These are phyloP conservation scores for Penicillium waksmanii DNA, from an alignment of 495 filamentous ascomycete genomes.

Conservation along the genomic window DNA sequence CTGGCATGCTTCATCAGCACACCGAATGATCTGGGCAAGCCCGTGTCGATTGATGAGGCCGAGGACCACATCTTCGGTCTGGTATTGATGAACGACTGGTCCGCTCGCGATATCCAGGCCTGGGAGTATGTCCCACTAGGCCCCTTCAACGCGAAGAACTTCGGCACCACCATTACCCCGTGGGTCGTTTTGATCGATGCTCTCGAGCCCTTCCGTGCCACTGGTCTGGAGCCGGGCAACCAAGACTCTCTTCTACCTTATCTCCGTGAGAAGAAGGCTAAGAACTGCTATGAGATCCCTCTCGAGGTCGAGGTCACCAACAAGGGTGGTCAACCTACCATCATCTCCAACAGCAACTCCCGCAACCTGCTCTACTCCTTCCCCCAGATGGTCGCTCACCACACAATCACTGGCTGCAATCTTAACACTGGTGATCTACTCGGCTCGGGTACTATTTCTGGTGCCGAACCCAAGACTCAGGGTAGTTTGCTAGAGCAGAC, in stretches of 20 bases:
- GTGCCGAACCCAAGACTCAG: slow-evolving; percentile 58
- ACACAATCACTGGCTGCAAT: slow-evolving; percentile 83
- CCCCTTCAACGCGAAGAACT: slow-evolving; percentile 92
- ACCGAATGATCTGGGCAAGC: slow-evolving; percentile 66
- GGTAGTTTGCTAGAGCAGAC: slow-evolving; percentile 86
- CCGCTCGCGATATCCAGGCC: slow-evolving; percentile 83
- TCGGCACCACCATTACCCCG: slow-evolving; percentile 83
- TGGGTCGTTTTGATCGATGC: slow-evolving; percentile 91
- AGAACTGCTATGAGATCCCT: slow-evolving; percentile 73
- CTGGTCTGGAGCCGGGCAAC: slow-evolving; percentile 62
- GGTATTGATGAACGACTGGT: slow-evolving; percentile 95
- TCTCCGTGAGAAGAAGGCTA: slow-evolving; percentile 63
- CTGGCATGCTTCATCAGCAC: slow-evolving; percentile 79
- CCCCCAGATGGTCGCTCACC: slow-evolving; percentile 92
- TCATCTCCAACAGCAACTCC: slow-evolving; percentile 65
- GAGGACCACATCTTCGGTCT: slow-evolving; percentile 82
- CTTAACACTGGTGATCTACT: slow-evolving; percentile 82
- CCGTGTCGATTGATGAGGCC: slow-evolving; percentile 66
- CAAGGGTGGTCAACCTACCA: slow-evolving; percentile 64
- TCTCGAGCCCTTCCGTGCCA: slow-evolving; percentile 68
- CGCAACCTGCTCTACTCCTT: slow-evolving; percentile 87
- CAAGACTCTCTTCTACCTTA: slow-evolving; percentile 68
- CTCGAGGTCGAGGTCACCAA: slow-evolving; percentile 75
- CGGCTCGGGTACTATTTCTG: slow-evolving; percentile 89
- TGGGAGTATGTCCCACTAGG: slow-evolving; percentile 90